A percentile compares a stretch with the other conserved stretches of the same genome.
phyloP scores from a whole-genome alignment of 2,329 filamentous ascomycete genomes.

The Calonectria pseudoreteaudii region DNA sequence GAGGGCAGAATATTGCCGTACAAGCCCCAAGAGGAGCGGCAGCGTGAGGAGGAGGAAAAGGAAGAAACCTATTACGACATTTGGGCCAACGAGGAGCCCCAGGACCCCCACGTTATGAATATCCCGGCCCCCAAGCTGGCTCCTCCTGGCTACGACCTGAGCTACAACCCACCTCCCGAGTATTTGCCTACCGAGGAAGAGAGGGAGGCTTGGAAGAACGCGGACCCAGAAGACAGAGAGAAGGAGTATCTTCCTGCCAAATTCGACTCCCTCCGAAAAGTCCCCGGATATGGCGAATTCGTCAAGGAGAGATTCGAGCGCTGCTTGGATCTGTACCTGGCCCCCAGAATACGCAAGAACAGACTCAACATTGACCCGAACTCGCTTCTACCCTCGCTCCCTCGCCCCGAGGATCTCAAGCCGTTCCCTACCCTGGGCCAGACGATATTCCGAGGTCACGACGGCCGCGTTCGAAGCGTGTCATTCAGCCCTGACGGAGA shows the following conservation, averaged over 20 bases:
- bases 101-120: conserved; percentile 90
- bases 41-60: conserved; percentile 78
- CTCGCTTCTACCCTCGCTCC: conserved; percentile 91
- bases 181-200: conserved; percentile 91
- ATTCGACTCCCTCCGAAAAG: conserved; percentile 86
- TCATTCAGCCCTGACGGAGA: conserved; percentile 87
- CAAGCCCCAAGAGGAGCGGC: conserved; percentile 75
- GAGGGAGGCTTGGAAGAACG: conserved; percentile 84
- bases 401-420: conserved; percentile 90
- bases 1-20: conserved; percentile 95
- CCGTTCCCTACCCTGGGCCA: conserved; percentile 94
- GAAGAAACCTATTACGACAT: conserved; percentile 85
- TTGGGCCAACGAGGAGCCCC: conserved; percentile 91
- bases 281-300: conserved; percentile 89
- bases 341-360: conserved; percentile 90
- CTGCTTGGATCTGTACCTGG: conserved; percentile 94
- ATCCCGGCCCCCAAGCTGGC: conserved; percentile 93
- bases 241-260: conserved; percentile 88
- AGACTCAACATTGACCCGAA: conserved; percentile 97
- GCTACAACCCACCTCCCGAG: conserved; percentile 95
- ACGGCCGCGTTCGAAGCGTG: conserved; percentile 86
- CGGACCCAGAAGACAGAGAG: conserved; percentile 90
- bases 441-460: conserved; percentile 88
- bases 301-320: conserved; percentile 97
- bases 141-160: conserved; percentile 93